phyloP scores from a whole-genome alignment of 2,329 filamentous ascomycete genomes.

The Fusarium miscanthi region DNA sequence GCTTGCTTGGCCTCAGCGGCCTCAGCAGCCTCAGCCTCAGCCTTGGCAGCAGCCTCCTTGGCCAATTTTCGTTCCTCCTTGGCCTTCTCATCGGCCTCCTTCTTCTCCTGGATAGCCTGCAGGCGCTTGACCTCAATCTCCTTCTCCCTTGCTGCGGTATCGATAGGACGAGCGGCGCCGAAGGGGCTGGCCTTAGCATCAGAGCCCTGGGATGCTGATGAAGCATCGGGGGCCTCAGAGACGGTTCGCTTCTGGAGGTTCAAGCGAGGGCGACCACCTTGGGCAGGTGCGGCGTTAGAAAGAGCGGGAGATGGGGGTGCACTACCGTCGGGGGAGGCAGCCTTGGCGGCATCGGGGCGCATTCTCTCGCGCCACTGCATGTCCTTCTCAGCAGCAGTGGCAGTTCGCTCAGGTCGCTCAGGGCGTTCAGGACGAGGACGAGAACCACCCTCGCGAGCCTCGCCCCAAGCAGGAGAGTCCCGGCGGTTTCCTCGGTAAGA shows the following conservation, averaged over 20 bases:
- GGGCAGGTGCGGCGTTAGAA: conserved; percentile 58
- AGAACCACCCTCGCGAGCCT: conserved; percentile 78
- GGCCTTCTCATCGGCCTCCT: conserved; percentile 85
- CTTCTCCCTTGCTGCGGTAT: conserved; percentile 88
- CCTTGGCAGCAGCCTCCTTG: conserved; percentile 66
- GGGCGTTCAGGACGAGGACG: conserved; percentile 77
- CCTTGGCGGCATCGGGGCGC: conserved; percentile 79
- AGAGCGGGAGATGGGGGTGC: conserved; percentile 80
- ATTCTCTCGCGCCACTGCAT: conserved; percentile 93
- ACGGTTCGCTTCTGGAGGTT: conserved; percentile 94
- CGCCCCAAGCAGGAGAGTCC: conserved; percentile 81
- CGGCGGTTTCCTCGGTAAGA: conserved; percentile 71
- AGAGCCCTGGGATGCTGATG: conserved; percentile 61
- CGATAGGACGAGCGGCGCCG: conserved; percentile 91
- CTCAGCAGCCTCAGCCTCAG: conserved; percentile 53
- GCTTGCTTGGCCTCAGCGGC: conserved; percentile 47
- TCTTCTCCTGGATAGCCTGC: conserved; percentile 80
- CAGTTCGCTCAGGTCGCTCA: conserved; percentile 75
- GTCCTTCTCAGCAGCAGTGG: conserved; percentile 91
- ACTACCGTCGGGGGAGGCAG: conserved; percentile 77
- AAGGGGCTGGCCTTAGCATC: conserved; percentile 93
- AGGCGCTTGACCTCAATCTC: conserved; percentile 90
- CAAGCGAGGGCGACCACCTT: conserved; percentile 78
- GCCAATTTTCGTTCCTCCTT: conserved; percentile 77
- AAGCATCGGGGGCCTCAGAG: conserved; percentile 71